Conservation (phyloP, 2,329 filamentous ascomycete species). For the Graphiopsis chlorocephala region DNA sequence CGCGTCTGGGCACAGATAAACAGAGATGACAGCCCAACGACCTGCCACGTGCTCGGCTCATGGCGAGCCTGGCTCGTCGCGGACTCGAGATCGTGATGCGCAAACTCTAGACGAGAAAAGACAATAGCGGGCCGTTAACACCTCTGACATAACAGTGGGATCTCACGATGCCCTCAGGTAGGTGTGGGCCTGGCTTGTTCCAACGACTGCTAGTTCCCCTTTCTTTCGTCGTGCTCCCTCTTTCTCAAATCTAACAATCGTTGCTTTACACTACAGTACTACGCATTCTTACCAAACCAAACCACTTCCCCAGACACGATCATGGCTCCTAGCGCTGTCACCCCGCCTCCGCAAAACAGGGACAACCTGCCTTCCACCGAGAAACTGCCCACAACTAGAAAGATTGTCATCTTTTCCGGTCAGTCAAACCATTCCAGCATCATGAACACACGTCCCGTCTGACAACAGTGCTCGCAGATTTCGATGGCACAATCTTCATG, state of each 20-base stretch:
- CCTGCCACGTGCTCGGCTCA: slow-evolving; percentile 2
- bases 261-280: neutral
- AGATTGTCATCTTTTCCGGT: slow-evolving; percentile 60
- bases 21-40: neutral
- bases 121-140: neutral
- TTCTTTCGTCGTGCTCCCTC: neutral
- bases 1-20: too few species aligned
- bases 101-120: neutral
- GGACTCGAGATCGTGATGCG: neutral
- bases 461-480: slow-evolving; percentile 47
- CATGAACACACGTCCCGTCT: neutral
- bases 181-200: neutral
- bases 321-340: slow-evolving; percentile 35
- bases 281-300: neutral
- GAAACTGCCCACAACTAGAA: slow-evolving; percentile 47
- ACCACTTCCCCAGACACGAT: neutral
- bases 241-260: neutral
- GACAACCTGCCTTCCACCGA: slow-evolving; percentile 17
- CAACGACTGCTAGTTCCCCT: neutral
- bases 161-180: slow-evolving; percentile 8
- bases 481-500: slow-evolving; percentile 68
- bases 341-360: slow-evolving; percentile 25
- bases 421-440: slow-evolving; percentile 21
- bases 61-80: neutral
- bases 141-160: slow-evolving; percentile 13